Percentiles rank a stretch among this genome's conserved stretches.
Conservation (phyloP, 2,329 filamentous ascomycete genomes). For the Arthroderma uncinatum region DNA sequence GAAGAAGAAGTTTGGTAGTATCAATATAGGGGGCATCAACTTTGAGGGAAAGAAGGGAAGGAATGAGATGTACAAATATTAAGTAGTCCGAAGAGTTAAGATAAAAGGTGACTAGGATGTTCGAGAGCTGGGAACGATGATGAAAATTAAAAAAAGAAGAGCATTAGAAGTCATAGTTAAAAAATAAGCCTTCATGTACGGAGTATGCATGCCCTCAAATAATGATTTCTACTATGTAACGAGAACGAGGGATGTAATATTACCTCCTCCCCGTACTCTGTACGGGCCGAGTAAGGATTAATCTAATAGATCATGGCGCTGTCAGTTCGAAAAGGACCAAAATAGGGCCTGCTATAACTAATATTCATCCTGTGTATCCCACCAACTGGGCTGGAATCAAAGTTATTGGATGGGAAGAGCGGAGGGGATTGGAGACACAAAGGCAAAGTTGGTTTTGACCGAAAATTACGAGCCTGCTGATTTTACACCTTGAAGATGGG, state of each 20-base stretch:
- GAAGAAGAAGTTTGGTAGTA: neutral
- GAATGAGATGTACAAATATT: slow-evolving; percentile 3
- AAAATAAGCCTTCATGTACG: neutral
- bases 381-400: slow-evolving; percentile 7
- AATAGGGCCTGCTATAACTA: slow-evolving; percentile 11
- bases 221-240: slow-evolving; percentile 3
- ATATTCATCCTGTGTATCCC: slow-evolving; percentile 14
- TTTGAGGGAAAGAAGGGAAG: neutral
- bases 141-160: neutral
- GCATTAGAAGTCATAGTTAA: neutral
- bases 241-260: slow-evolving; percentile 6
- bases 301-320: slow-evolving; percentile 8
- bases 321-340: slow-evolving; percentile 8
- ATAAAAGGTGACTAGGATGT: neutral
- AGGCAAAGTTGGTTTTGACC: slow-evolving; percentile 14
- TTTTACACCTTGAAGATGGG: slow-evolving; percentile 7
- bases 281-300: slow-evolving; percentile 1
- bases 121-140: slow-evolving; percentile 1
- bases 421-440: slow-evolving; percentile 14
- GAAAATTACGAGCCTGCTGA: slow-evolving; percentile 13
- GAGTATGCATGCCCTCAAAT: slow-evolving; percentile 1
- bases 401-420: slow-evolving; percentile 15
- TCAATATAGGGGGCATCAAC: neutral
- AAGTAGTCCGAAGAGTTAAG: slow-evolving; percentile 4
- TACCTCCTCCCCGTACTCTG: neutral